Evolutionary conservation across 2,329 filamentous ascomycete species (phyloP).

Genomic region (Claviceps capensis): DNA sequence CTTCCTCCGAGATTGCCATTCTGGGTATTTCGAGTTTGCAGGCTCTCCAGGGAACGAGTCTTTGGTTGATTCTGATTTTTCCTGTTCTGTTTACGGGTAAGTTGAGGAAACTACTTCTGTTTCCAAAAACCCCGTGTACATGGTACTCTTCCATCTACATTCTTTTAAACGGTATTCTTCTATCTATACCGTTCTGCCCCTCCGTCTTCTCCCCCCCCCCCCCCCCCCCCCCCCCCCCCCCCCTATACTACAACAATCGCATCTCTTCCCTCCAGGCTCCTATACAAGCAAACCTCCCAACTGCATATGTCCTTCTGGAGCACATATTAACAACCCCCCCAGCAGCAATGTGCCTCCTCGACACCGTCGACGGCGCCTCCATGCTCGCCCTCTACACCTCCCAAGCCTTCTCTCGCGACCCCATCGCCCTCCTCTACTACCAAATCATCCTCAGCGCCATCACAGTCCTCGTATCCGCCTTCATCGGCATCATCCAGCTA

Average conservation of each 20-base stretch:
- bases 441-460: conserved; percentile 75
- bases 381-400: conserved; percentile 93
- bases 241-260: too few relatives aligned
- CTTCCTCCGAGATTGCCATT: conserved; percentile 84
- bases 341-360: conserved; percentile 90
- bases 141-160: too few relatives aligned
- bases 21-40: conserved; percentile 83
- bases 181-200: too few relatives aligned
- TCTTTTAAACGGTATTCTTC: too few relatives aligned
- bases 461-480: conserved; percentile 69
- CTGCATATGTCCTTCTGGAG: too few relatives aligned
- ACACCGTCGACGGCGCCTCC: conserved; percentile 82
- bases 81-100: conserved; percentile 75
- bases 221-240: too few relatives aligned
- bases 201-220: too few relatives aligned
- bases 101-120: conserved; percentile 7
- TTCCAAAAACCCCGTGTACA: too few relatives aligned
- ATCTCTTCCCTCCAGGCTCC: too few relatives aligned
- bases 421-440: conserved; percentile 87
- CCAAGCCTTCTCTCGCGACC: conserved; percentile 62
- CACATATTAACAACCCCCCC: background rate
- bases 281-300: background rate
- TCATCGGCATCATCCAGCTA: conserved; percentile 77
- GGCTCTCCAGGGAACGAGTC: conserved; percentile 69
- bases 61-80: conserved; percentile 91